Base-by-base conservation (phyloP, 2,329 filamentous ascomycete genomes). In the Zymoseptoria pseudotritici region DNA sequence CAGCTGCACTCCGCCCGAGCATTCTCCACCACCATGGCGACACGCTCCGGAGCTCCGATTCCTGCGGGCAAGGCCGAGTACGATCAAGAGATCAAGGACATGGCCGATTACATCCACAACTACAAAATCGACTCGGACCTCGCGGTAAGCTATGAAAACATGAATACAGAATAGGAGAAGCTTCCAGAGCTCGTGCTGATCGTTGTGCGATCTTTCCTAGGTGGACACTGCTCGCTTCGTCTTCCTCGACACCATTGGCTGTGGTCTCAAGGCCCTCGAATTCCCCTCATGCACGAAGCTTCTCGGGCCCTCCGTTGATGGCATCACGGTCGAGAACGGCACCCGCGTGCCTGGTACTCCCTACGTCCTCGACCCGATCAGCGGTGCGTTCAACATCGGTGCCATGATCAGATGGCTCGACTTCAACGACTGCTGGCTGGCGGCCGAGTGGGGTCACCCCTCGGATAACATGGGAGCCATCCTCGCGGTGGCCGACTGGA, bases 361-460 rank as follows among this genome's bases (percentile, higher is more conserved):
- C 67, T 97, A 93, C 80, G 88, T 95, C 78, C 86, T 99, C 69
- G 94, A 97, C 75, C 94, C 94, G 49, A 86, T 97, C 74, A 93
- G 93, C 71, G 94, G 88, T 64, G 94, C 94, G 65, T 97, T 99
- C 85, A 97, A 97, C 83, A 97, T 99, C 70, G 94, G 94, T 70
- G 89, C 94, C 71, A 96, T 96, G 88, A 96, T 99, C 80, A 85
- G 94, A 74, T 99, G 94, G 94, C 85, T 99, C 71, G 94, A 99
- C 81, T 99, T 97, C 85, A 99, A 99, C 77, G 94, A 99, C 84
- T 97, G 94, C 85, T 99, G 93, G 94, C 83, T 97, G 65, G 94
- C 93, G 52, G 94, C 94, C 59, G 94, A 99, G 80, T 99, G 94
- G 94, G 94, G 94, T 61, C 94, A 99, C 78, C 94, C 94, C 63